Conservation (phyloP, 352 stramenopile species). For the Phytophthora aleatoria region DNA sequence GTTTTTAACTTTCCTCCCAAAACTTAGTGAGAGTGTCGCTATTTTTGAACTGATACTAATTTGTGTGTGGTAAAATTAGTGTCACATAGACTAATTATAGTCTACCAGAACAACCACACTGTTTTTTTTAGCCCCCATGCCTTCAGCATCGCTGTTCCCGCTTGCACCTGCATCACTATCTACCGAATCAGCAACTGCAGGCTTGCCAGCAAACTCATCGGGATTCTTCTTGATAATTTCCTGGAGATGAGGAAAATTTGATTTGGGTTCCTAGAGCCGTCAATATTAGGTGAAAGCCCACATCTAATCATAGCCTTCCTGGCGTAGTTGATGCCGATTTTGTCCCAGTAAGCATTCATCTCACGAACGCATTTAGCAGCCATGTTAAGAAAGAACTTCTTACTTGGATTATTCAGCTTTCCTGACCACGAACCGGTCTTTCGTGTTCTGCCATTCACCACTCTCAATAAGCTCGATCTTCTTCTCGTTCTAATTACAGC, state of each 20-base stretch:
- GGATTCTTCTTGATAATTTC: not conserved
- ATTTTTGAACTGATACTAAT: slow-evolving; percentile 1
- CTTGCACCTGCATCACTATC: too few species aligned
- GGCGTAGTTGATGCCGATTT: too few species aligned
- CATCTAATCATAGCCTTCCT: too few species aligned
- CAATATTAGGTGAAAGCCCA: too few species aligned
- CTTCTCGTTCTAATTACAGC: slow-evolving; percentile 29
- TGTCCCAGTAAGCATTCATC: not conserved
- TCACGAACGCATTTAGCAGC: not conserved
- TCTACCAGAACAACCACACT: too few species aligned
- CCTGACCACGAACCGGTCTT: slow-evolving; percentile 33
- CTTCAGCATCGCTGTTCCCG: too few species aligned
- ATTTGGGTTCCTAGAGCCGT: too few species aligned
- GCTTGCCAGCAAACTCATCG: not conserved
- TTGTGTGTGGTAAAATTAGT: slow-evolving; percentile 4
- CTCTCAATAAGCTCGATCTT: slow-evolving; percentile 36
- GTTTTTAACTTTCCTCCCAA: not conserved
- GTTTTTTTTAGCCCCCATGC: too few species aligned
- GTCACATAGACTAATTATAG: not conserved
- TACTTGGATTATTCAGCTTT: slow-evolving; percentile 18
- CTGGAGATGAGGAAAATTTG: too few species aligned
- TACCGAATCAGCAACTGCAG: too few species aligned
- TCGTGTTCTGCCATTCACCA: slow-evolving; percentile 28
- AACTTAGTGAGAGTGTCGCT: not conserved
- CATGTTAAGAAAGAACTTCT: not conserved